A percentile compares a stretch with the other conserved stretches of the same genome.
phyloP scores from a whole-genome alignment of 805 yeast species.

The Isabelozyma gotoi region DNA sequence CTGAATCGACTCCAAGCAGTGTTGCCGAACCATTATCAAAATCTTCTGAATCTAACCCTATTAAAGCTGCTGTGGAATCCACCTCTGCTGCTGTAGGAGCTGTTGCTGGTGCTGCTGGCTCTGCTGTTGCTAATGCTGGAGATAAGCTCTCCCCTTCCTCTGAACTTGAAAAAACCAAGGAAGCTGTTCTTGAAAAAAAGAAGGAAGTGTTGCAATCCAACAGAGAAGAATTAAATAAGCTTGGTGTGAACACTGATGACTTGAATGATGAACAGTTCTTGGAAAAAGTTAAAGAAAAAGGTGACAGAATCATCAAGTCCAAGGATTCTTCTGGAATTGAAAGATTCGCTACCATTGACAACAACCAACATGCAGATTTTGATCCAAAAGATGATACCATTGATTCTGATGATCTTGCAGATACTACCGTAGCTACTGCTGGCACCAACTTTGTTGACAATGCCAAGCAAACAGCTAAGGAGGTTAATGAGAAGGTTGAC shows the following conservation, averaged over 20 bases:
- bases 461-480: constrained; percentile 2
- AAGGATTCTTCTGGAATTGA: constrained; percentile 9
- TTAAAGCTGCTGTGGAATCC: background rate
- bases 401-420: constrained; percentile 1
- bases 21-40: background rate
- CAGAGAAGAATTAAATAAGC: constrained; percentile 3
- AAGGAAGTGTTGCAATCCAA: constrained; percentile 3
- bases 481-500: constrained; percentile 3
- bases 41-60: background rate
- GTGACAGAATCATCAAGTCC: constrained; percentile 21
- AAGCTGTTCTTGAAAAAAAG: constrained; percentile 2
- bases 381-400: constrained; percentile 2
- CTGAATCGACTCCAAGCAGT: background rate
- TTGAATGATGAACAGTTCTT: constrained; percentile 9
- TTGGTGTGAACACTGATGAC: background rate
- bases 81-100: background rate
- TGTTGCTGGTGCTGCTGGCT: constrained; percentile 1
- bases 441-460: background rate
- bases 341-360: constrained; percentile 34
- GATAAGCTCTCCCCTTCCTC: too few relatives aligned
- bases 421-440: constrained; percentile 1
- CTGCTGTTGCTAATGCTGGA: constrained; percentile 2
- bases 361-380: constrained; percentile 25
- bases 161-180: background rate
- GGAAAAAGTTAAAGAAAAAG: constrained; percentile 16